These are phyloP conservation scores for Botrytis porri DNA, from an alignment of 2,329 filamentous ascomycete species.

Conservation along the genomic window DNA sequence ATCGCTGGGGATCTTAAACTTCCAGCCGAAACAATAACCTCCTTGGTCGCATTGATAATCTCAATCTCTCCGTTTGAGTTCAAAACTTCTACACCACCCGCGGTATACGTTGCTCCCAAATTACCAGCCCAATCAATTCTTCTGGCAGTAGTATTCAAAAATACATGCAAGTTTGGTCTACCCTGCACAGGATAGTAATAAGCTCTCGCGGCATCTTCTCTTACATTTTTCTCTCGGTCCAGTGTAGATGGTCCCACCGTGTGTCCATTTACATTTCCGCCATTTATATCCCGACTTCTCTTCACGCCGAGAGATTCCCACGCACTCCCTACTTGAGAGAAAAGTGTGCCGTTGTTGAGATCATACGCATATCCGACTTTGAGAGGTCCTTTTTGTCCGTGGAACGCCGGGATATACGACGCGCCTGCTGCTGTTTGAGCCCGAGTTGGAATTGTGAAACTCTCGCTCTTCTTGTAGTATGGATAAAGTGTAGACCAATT, in stretches of 20 bases:
- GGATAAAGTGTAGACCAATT: constrained; percentile 43
- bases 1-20: constrained; percentile 36
- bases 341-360: constrained; percentile 21
- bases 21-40: constrained; percentile 38
- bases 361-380: constrained; percentile 26
- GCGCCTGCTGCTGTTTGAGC: constrained; percentile 19
- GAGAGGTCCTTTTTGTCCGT: constrained; percentile 25
- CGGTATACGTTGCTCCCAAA: constrained; percentile 39
- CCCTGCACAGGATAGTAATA: constrained; percentile 27
- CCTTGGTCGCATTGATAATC: constrained; percentile 31
- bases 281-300: constrained; percentile 23
- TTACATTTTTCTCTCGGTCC: constrained; percentile 31
- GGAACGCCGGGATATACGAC: constrained; percentile 21
- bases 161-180: constrained; percentile 24
- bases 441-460: constrained; percentile 28
- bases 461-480: constrained; percentile 43
- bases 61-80: constrained; percentile 19
- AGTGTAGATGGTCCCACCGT: constrained; percentile 24
- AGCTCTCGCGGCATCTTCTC: constrained; percentile 28
- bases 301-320: constrained; percentile 23
- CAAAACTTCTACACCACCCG: constrained; percentile 30
- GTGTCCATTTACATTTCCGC: constrained; percentile 24
- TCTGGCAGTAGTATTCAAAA: constrained; percentile 25
- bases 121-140: constrained; percentile 22
- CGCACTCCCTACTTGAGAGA: constrained; percentile 5